Evolutionary conservation across 2,329 filamentous ascomycete species (phyloP), one percentile per base, ranked within the genome.

Genomic region (Sphaceloma murrayae): DNA sequence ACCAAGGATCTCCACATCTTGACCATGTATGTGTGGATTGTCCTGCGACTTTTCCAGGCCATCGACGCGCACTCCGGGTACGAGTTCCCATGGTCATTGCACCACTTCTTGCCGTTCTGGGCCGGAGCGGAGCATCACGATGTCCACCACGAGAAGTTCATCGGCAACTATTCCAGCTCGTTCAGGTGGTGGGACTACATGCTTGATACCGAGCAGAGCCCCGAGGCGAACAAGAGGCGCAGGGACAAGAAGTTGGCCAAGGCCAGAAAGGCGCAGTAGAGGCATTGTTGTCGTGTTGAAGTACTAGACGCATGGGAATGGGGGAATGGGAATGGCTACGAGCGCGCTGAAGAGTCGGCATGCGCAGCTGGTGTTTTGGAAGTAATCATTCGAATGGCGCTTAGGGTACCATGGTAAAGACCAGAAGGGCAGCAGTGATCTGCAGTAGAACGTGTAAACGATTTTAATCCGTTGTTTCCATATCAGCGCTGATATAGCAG

Each of bases 111-210:
- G 42, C 91, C 91, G 26, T 88, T 98, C 77, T 98, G 91, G 91
- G 89, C 89, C 45, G 91, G 91, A 50, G 91, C 91, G 45, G 80
- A 94, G 56, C 89, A 96, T 69, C 91, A 98, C 69, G 91, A 98
- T 60, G 72, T 87, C 33, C 91, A 98, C 69, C 91, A 98, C 69
- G 91, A 98, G 72, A 86, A 87, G 62, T 98, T 98, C 69, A 87
- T 98, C 52, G 91, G 91, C 56, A 98, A 98, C 73, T 98, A 96
- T 64, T 73, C 89, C 42, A 94, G 87, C 61, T 94, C 85, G 72
- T 98, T 98, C 78, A 78, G 89, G 65, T 98, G 91, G 91, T 98
- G 91, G 91, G 91, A 98, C 69, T 94, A 83, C 64, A 64, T 80
- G 55, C 74, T 96, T 54, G 88, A 95, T 66, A 98, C 91, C 50